Conservation (phyloP, 306 rosid genomes). For the Lathyrus oleraceus region DNA sequence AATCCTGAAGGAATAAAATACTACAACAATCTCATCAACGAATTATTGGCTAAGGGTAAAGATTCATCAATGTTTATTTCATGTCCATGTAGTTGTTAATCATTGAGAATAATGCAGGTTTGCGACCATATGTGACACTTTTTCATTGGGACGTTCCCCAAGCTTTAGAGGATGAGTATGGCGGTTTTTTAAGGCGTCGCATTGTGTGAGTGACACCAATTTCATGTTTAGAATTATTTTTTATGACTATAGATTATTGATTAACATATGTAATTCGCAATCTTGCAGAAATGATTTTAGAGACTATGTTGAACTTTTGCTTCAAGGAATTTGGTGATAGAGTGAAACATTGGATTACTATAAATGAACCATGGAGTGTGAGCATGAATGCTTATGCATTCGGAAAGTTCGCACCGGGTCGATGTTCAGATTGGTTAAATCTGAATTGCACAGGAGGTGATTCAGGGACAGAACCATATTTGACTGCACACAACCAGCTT, state of each 20-base stretch:
- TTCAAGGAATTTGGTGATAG: constrained; percentile 53
- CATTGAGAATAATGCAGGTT: too few relatives aligned
- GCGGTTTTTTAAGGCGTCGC: too few relatives aligned
- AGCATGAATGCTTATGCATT: constrained; percentile 39
- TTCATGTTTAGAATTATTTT: too few relatives aligned
- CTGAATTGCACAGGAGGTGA: constrained; percentile 33
- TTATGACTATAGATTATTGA: background rate
- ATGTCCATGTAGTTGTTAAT: too few relatives aligned
- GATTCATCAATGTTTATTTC: too few relatives aligned
- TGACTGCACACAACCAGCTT: constrained; percentile 26
- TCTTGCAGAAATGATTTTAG: constrained; percentile 34
- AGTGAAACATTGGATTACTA: constrained; percentile 65
- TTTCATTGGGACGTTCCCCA: too few relatives aligned
- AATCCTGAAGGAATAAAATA: too few relatives aligned
- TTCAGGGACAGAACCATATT: constrained; percentile 31
- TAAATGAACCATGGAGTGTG: constrained; percentile 50
- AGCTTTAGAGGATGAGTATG: too few relatives aligned
- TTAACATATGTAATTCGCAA: background rate
- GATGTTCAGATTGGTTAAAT: constrained; percentile 32
- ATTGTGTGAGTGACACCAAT: too few relatives aligned
- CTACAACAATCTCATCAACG: too few relatives aligned
- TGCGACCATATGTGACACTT: too few relatives aligned
- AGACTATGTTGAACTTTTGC: constrained; percentile 34
- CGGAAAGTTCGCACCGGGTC: constrained; percentile 32
- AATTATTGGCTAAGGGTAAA: too few relatives aligned